Base-by-base conservation (phyloP, 129 eudicot species). In the Arctium minus region DNA sequence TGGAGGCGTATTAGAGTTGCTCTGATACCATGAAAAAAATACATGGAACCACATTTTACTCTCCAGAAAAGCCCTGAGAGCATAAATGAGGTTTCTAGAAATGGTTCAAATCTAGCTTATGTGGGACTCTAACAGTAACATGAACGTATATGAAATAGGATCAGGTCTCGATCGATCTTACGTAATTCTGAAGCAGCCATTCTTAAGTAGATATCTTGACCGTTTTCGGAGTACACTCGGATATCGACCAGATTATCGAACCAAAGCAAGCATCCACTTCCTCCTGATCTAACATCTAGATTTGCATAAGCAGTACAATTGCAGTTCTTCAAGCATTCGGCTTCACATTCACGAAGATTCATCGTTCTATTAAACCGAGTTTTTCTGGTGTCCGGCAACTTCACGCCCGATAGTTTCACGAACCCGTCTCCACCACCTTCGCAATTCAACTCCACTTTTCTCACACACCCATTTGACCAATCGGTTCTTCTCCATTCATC, bases 191-290 rank as follows among this genome's bases (percentile, higher is more conserved):
- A 86, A 11, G 84, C 82, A 2, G 86, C 86, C 88, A 92, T 80
- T 39, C 92, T 38, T 50, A 88, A 39, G 62, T 79, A 84, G 10
- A 92, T 78, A 88, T 88, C 97, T 74, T 84, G 89, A 32, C 91
- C 93, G 9, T 77, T 80, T 37, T 17, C 88, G 30, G 79, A 6
- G 67, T 86, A 80, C 60, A 76, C 76, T 85, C 91, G 82, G 10
- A 86, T 88, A 83, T 92, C 97, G 22, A 89, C 56, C 88, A 92
- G 44, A 62, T 88, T 87, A 33, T 82, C 87, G 11, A 76, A 79
- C 97, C 97, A 92, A 40, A 77, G 84, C 71, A 85, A 86, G 39
- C 93, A 89, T 32, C 92, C 96, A 50, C 78, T 85, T 38, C 87
- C 85, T 0, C 78, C 73, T 2, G 65, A 62, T 56, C 71, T 80